Evolutionary conservation across 1,284 basidiomycete genomes (phyloP), one percentile per base, ranked within the genome.

Genomic region (Leccinum solheimii): DNA sequence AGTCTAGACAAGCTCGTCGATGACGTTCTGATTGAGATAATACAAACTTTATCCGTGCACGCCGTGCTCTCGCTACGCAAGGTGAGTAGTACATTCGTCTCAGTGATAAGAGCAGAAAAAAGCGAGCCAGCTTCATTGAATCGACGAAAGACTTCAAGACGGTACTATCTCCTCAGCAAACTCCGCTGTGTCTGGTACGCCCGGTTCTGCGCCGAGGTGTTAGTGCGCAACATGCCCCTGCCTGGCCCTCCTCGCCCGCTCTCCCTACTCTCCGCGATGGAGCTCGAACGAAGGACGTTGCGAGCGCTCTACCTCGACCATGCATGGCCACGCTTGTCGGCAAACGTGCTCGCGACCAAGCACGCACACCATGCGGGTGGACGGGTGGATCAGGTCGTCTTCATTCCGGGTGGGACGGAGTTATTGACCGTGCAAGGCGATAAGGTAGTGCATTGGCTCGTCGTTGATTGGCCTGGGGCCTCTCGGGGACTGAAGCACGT

Each of bases 351-450:
- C 11, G 56, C 62, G 9, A 64, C 64, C 26, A 60, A 16, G 43
- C 9, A 60, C 6, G 7, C 16, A 0, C 50, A 43, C 16, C 40
- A 26, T 16, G 5, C 13, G 8, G 49, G 10, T 16, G 51, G 14
- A 1, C 61, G 49, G 2, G 69, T 75, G 13, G 72, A 72, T 52
- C 70, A 75, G 38, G 72, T 75, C 23, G 48, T 75, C 38, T 68
- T 71, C 32, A 59, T 71, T 9, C 62, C 57, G 0, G 70, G 70
- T 3, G 72, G 72, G 36, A 61, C 60, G 2, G 73, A 72, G 48
- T 11, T 75, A 1, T 51, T 72, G 63, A 74, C 68, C 13, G 72
- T 74, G 13, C 72, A 73, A 13, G 58, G 56, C 9, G 69, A 72
- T 38, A 68, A n/a, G 56, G 38, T 72, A 4, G 59, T 62, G 1